Conservation (phyloP, 2,329 filamentous ascomycete genomes). For the Amphichorda felina region DNA sequence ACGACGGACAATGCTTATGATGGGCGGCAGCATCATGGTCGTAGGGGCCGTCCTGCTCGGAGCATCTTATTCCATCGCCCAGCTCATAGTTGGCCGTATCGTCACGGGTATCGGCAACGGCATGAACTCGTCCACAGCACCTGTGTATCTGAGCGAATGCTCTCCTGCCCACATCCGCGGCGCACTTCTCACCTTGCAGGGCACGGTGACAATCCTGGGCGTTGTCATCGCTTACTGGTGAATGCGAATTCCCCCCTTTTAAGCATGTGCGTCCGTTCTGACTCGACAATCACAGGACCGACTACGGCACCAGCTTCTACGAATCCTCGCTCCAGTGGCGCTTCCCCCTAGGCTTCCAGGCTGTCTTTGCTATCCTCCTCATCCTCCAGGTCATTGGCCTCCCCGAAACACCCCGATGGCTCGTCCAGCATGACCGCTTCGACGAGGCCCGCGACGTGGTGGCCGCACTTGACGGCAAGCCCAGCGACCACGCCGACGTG, state of each 20-base stretch:
- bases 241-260: too few relatives aligned
- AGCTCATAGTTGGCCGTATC: conserved; percentile 1
- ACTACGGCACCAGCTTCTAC: neutral
- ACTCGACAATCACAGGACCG: neutral
- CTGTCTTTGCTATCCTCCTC: conserved; percentile 33
- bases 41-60: neutral
- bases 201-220: neutral
- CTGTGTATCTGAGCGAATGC: neutral
- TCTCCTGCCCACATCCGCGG: neutral
- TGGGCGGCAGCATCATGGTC: neutral
- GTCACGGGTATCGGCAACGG: neutral
- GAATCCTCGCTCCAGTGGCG: too few relatives aligned
- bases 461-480: neutral
- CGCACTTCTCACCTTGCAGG: neutral
- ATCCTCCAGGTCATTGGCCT: conserved; percentile 4
- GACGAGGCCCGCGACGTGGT: conserved; percentile 13
- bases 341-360: conserved; percentile 45
- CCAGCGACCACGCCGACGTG: conserved; percentile 5
- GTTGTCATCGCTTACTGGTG: conserved; percentile 1
- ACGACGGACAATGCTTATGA: conserved; percentile 10
- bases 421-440: conserved; percentile 44
- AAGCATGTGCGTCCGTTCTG: too few relatives aligned
- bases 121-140: neutral
- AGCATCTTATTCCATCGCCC: neutral
- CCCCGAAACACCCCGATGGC: conserved; percentile 55